Evolutionary conservation across 805 yeast genomes (phyloP).

Genomic region (Nakazawaea pomicola): DNA sequence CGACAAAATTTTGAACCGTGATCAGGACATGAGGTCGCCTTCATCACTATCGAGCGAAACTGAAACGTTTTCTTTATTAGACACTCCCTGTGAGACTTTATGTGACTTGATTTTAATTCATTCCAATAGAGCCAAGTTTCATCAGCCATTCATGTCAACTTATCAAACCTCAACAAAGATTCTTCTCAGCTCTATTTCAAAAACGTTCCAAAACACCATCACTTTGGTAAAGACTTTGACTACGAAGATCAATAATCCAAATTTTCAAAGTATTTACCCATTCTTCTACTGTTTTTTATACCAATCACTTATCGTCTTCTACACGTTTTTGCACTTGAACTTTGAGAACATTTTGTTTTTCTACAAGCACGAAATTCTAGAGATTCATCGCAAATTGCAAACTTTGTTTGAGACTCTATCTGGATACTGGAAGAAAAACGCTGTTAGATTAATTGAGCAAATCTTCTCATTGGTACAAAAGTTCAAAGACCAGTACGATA

Average conservation of each 20-base stretch:
- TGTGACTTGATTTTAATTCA: conserved; percentile 42
- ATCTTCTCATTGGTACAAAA: conserved; percentile 14
- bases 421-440: conserved; percentile 24
- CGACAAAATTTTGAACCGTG: conserved; percentile 14
- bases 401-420: conserved; percentile 25
- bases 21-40: conserved; percentile 22
- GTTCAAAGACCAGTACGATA: conserved; percentile 26
- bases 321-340: conserved; percentile 41
- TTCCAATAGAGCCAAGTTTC: conserved; percentile 45
- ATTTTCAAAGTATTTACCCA: conserved; percentile 36
- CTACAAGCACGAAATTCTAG: conserved; percentile 21
- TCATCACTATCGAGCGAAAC: conserved; percentile 20
- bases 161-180: conserved; percentile 30
- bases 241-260: conserved; percentile 23
- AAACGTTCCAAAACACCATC: conserved; percentile 32
- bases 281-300: conserved; percentile 44
- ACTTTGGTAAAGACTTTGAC: conserved; percentile 29
- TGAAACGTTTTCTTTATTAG: conserved; percentile 22
- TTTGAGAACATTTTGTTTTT: conserved; percentile 24
- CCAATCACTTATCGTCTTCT: conserved; percentile 47
- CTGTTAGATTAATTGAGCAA: conserved; percentile 25
- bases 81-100: conserved; percentile 31
- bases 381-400: conserved; percentile 23
- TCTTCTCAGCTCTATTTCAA: conserved; percentile 31
- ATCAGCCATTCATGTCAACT: conserved; percentile 44